Evolutionary conservation across 2,329 filamentous ascomycete genomes (phyloP), one percentile per base, ranked within the genome.

Genomic region (Penicillium sp.): DNA sequence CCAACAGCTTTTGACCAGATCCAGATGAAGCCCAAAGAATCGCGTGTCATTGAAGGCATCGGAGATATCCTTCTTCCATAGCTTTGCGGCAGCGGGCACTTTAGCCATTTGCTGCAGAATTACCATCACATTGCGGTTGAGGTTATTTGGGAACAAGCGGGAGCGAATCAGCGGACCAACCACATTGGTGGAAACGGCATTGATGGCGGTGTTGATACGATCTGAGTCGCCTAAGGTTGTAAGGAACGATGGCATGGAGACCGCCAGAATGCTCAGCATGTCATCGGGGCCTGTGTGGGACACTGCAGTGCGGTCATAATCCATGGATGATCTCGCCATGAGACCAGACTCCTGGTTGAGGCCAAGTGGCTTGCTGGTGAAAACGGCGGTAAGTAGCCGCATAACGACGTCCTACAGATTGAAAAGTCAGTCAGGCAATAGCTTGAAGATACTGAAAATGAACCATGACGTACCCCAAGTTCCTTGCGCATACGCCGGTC

Each of bases 401-500:
- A 95, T 82, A 71, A 98, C 96, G 1, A 97, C 83, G 69, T 99
- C 95, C 90, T 96, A 63, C 40, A 46, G 37, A 37, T 16, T 27
- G 31, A 50, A 41, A 33, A 46, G 60, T 75, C 56, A 75, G 65
- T 57, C 62, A 53, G 18, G 37, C 44, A 56, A 16, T 40, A 4
- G 14, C 7, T 11, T 11, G 37, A 10, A 6, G 50, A 43, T 19
- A 31, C 27, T 13, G 37, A 14, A 19, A 19, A 6, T 2, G 31
- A 43, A 33, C 7, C 7, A 40, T 11, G n/a, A 84, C 89, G 76
- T 82, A 94, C 91, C 24, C 91, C 91, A 18, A 98, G 81, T 60
- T 98, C 94, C 72, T 90, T 86, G 61, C 93, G 87, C 92, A 97
- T 96, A 75, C 89, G 92, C 53, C 88, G 85, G 77, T 97, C 91